A percentile compares a stretch with the other conserved stretches of the same genome.
phyloP scores from a whole-genome alignment of 352 stramenopile genomes.

The Aphanomyces invadans region DNA sequence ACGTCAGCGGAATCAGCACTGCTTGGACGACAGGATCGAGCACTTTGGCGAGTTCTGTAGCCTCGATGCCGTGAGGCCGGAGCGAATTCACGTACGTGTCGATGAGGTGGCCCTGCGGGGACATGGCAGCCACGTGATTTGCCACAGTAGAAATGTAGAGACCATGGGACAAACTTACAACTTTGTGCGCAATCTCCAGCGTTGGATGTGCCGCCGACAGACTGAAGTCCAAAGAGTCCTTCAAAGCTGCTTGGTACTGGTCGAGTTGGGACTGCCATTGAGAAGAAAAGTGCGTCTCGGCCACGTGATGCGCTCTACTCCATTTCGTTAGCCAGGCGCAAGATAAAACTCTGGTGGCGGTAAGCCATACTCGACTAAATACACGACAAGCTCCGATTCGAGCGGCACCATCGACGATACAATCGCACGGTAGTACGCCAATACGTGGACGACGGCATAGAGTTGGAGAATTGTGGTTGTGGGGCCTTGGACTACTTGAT shows the following conservation, averaged over 20 bases:
- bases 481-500: slow-evolving; percentile 33
- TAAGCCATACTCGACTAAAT: not conserved
- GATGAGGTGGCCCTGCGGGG: slow-evolving; percentile 30
- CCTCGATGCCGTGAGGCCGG: slow-evolving; percentile 42
- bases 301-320: slow-evolving; percentile 34
- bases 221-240: slow-evolving; percentile 49
- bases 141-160: not conserved
- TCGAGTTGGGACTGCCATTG: slow-evolving; percentile 50
- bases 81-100: slow-evolving; percentile 55
- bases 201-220: slow-evolving; percentile 47
- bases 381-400: not conserved
- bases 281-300: slow-evolving; percentile 42
- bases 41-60: slow-evolving; percentile 42
- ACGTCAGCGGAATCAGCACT: slow-evolving; percentile 33
- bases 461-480: not conserved
- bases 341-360: too few species aligned
- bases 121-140: not conserved
- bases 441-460: slow-evolving; percentile 1
- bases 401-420: slow-evolving; percentile 31
- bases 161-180: slow-evolving; percentile 26
- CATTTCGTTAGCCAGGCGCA: too few species aligned
- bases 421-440: not conserved
- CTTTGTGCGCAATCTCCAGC: slow-evolving; percentile 48
- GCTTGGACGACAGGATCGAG: slow-evolving; percentile 46
- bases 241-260: slow-evolving; percentile 35